These are phyloP conservation scores for Scutellaria baicalensis DNA, from an alignment of 257 asterid genomes.

Conservation along the genomic window DNA sequence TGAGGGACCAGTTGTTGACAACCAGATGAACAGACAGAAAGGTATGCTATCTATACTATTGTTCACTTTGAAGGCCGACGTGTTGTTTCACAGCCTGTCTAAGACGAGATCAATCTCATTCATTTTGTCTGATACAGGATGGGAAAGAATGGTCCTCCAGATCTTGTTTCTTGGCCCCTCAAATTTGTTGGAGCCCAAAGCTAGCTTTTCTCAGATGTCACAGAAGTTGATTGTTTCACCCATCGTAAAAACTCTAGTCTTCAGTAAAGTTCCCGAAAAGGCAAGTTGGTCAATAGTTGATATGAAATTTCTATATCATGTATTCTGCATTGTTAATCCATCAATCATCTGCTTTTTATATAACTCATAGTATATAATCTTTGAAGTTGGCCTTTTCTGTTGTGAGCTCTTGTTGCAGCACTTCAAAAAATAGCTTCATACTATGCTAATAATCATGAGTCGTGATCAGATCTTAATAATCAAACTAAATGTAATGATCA, in stretches of 20 bases:
- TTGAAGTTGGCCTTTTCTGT: neutral
- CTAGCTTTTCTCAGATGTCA: slow-evolving; percentile 93
- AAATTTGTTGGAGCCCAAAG: slow-evolving; percentile 85
- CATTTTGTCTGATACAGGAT: slow-evolving; percentile 41
- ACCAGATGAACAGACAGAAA: slow-evolving; percentile 59
- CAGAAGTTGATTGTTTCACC: slow-evolving; percentile 95
- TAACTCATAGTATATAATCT: neutral
- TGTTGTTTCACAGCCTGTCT: neutral
- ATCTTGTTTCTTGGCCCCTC: slow-evolving; percentile 97
- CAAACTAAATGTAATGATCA: neutral
- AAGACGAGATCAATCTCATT: neutral
- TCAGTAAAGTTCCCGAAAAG: slow-evolving; percentile 96
- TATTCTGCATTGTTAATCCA: neutral
- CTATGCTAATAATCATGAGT: neutral
- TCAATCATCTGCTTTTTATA: too few relatives aligned
- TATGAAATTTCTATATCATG: neutral
- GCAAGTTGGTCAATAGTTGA: slow-evolving; percentile 25
- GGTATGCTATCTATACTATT: slow-evolving; percentile 30
- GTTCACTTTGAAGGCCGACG: neutral
- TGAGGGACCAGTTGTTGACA: slow-evolving; percentile 77
- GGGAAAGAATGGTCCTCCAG: slow-evolving; percentile 99
- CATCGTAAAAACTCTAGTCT: slow-evolving; percentile 83
- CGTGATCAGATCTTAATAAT: neutral
- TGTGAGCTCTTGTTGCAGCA: neutral
- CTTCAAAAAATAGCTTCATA: neutral